These are phyloP conservation scores for Pleurotus salmoneostramineus DNA, from an alignment of 768 basidiomycete genomes.

Conservation along the genomic window DNA sequence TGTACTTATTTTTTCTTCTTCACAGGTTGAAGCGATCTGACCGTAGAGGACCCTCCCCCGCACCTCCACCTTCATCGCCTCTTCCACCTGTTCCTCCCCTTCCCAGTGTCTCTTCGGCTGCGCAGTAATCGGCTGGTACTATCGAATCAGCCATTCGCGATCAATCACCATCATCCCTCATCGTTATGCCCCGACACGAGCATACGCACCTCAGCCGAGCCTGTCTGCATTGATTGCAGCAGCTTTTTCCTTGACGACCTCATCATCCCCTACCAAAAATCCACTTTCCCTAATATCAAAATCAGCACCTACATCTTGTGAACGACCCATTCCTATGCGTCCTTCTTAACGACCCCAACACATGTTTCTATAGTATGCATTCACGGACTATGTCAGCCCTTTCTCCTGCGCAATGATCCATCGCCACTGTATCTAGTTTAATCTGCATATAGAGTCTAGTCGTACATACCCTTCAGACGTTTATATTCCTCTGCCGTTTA, in stretches of 20 bases:
- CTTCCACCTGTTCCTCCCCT: conserved; percentile 1
- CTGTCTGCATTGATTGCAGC: conserved; percentile 6
- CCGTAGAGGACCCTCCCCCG: conserved; percentile 4
- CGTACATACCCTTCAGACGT: background rate
- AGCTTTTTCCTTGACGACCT: background rate
- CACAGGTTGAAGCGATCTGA: conserved; percentile 1
- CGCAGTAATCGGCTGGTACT: background rate
- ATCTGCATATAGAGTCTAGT: background rate
- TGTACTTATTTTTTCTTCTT: background rate
- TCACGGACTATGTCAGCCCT: background rate
- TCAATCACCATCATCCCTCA: background rate
- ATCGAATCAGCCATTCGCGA: background rate
- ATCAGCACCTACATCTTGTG: background rate
- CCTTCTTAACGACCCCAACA: background rate
- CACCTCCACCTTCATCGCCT: conserved; percentile 1
- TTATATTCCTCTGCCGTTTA: background rate
- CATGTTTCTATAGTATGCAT: background rate
- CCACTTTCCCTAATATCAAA: background rate
- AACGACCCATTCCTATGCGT: background rate
- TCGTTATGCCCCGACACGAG: background rate
- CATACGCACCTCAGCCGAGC: background rate
- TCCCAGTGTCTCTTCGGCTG: background rate
- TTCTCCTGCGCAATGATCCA: background rate
- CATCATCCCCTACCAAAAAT: background rate
- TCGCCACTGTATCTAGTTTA: background rate